Conservation (phyloP, 1,284 basidiomycete species). For the Moniliella sp. region DNA sequence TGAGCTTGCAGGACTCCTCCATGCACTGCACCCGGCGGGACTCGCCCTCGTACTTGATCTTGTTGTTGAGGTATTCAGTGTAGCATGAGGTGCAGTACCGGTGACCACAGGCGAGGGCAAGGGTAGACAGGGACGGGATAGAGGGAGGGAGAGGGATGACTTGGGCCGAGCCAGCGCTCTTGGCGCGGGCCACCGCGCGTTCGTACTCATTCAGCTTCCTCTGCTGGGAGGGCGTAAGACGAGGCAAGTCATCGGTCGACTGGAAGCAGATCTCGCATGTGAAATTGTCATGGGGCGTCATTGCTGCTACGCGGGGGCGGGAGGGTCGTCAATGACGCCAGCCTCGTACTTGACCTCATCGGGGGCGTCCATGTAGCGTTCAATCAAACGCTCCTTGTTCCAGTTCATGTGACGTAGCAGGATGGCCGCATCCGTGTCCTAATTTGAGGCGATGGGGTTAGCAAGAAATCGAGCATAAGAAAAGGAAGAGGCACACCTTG, state of each 20-base stretch:
- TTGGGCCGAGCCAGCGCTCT: no score
- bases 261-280: slow-evolving; percentile 26
- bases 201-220: background rate
- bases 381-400: slow-evolving; percentile 76
- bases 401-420: slow-evolving; percentile 67
- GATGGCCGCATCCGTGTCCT: slow-evolving; percentile 43
- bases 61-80: slow-evolving; percentile 58
- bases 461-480: no score
- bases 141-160: slow-evolving; percentile 13
- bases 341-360: slow-evolving; percentile 24
- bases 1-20: slow-evolving; percentile 62
- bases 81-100: slow-evolving; percentile 48
- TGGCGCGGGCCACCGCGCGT: background rate
- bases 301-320: slow-evolving; percentile 9
- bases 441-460: no score
- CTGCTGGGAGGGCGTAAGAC: slow-evolving; percentile 28
- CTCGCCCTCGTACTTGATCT: slow-evolving; percentile 76
- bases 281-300: slow-evolving; percentile 12
- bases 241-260: slow-evolving; percentile 13
- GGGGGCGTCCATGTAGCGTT: slow-evolving; percentile 30
- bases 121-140: slow-evolving; percentile 22
- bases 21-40: slow-evolving; percentile 65
- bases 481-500: no score
- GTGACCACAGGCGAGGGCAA: slow-evolving; percentile 26
- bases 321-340: slow-evolving; percentile 16